Base-by-base conservation (phyloP, 345 rosid species). In the Brassica juncea region DNA sequence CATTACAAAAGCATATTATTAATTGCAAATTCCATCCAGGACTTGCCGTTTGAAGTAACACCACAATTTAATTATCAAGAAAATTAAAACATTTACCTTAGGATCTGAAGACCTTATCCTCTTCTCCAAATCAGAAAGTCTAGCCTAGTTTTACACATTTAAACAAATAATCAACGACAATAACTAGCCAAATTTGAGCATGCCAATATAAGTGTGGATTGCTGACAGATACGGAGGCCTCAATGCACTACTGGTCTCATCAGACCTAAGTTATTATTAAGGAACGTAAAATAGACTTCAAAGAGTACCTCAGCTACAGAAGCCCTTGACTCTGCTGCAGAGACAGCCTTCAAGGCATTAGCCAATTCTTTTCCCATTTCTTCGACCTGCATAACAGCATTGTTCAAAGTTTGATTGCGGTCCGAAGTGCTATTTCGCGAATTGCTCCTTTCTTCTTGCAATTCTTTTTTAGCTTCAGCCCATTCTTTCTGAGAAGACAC, bases 391-490 rank as follows among this genome's bases (percentile, higher is more conserved):
- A 74, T 90, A 86, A 89, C 86, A 23, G 93, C 90, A 82, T 84
- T 86, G 85, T 89, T 91, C 82, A 91, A 75, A 52, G 87, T 85
- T 76, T 86, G 90, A 35, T 89, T 97, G 44, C 95, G 90, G 71
- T 88, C 97, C 37, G 84, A 83, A 70, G 81, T 83, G 54, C 89
- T 87, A 64, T 69, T 82, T 74, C 92, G 93, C 32, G 87, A 88
- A 85, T 81, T 87, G 70, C 89, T 89, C 68, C 89, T 85, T 85
- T 88, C 98, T 83, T 86, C 94, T 85, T 91, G 96, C 78, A 93
- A 82, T 76, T 94, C 96, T 61, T 83, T 88, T 87, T 90, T 94
- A 34, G 94, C 98, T 81, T 91, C 93, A 71, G 92, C 96, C 99
- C 97, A 93, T 85, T 94, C 99, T 82, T 87, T 89, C 99, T 94